These are phyloP conservation scores for Rachicladosporium sp. DNA, from an alignment of 2,329 filamentous ascomycete genomes.

Conservation along the genomic window DNA sequence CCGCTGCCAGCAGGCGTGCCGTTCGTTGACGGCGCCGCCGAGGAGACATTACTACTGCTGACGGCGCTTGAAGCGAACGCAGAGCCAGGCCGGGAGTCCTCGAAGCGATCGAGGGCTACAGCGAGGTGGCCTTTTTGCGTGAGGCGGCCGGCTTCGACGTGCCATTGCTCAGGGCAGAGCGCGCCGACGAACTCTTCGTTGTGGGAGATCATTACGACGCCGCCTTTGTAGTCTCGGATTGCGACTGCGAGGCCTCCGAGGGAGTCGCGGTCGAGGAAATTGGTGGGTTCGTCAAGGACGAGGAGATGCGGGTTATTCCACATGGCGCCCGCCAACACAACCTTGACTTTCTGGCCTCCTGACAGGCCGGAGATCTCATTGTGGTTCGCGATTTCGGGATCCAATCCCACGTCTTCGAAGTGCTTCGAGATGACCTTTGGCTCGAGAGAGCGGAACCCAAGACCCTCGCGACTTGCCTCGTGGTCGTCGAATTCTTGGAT, in stretches of 20 bases:
- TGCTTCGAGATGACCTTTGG: conserved; percentile 93
- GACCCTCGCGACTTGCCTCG: conserved; percentile 94
- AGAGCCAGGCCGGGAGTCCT: conserved; percentile 59
- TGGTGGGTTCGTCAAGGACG: conserved; percentile 95
- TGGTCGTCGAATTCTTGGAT: conserved; percentile 98
- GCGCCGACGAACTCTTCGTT: conserved; percentile 98
- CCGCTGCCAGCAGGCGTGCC: conserved; percentile 22
- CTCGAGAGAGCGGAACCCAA: conserved; percentile 87
- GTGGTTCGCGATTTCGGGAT: conserved; percentile 97
- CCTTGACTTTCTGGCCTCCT: conserved; percentile 97
- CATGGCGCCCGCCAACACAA: conserved; percentile 70
- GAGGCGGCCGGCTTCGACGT: conserved; percentile 77
- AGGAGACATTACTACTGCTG: conserved; percentile 37
- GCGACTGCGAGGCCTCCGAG: conserved; percentile 93
- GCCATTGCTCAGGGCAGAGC: conserved; percentile 91
- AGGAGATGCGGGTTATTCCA: conserved; percentile 89
- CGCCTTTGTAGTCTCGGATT: conserved; percentile 95
- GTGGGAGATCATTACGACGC: conserved; percentile 98
- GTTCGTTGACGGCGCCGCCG: conserved; percentile 19
- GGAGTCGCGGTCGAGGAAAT: conserved; percentile 97
- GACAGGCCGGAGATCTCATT: conserved; percentile 94
- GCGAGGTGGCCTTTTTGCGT: conserved; percentile 69
- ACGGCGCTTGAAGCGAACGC: conserved; percentile 50
- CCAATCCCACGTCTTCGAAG: conserved; percentile 91
- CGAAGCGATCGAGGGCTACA: conserved; percentile 69